Percentiles rank a stretch among this genome's conserved stretches.
phyloP scores from a whole-genome alignment of 441 rosid genomes.

The Dalechampia spathulata region DNA sequence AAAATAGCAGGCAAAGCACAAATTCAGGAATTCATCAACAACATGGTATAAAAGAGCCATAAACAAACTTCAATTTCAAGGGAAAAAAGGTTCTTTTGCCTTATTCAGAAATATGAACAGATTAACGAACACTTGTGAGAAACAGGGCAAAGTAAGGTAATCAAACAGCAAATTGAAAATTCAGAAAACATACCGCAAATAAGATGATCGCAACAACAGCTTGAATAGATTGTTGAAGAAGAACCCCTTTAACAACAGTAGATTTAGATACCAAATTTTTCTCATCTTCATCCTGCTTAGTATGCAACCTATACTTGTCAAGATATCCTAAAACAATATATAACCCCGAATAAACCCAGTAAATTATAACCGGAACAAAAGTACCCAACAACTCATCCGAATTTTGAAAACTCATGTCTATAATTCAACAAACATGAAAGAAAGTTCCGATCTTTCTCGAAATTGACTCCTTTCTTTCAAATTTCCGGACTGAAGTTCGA shows the following conservation, averaged over 20 bases:
- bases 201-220: slow-evolving; percentile 70
- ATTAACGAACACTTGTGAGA: too few relatives aligned
- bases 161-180: background rate
- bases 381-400: slow-evolving; percentile 78
- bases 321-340: slow-evolving; percentile 44
- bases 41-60: too few relatives aligned
- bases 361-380: slow-evolving; percentile 56
- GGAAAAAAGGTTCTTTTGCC: too few relatives aligned
- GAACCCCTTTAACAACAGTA: slow-evolving; percentile 66
- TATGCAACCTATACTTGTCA: slow-evolving; percentile 66
- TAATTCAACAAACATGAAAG: too few relatives aligned
- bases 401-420: slow-evolving; percentile 38
- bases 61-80: too few relatives aligned
- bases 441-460: too few relatives aligned
- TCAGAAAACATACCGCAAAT: slow-evolving; percentile 42
- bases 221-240: slow-evolving; percentile 71
- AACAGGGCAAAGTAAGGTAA: background rate
- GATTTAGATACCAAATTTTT: slow-evolving; percentile 72
- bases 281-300: slow-evolving; percentile 63
- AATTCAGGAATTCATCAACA: too few relatives aligned
- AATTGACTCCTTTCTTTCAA: too few relatives aligned
- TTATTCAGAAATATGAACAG: too few relatives aligned
- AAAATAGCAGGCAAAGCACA: too few relatives aligned
- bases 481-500: too few relatives aligned
- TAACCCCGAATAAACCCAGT: slow-evolving; percentile 82